Conservation (phyloP, 129 eudicot species). For the Flaveria linearis region DNA sequence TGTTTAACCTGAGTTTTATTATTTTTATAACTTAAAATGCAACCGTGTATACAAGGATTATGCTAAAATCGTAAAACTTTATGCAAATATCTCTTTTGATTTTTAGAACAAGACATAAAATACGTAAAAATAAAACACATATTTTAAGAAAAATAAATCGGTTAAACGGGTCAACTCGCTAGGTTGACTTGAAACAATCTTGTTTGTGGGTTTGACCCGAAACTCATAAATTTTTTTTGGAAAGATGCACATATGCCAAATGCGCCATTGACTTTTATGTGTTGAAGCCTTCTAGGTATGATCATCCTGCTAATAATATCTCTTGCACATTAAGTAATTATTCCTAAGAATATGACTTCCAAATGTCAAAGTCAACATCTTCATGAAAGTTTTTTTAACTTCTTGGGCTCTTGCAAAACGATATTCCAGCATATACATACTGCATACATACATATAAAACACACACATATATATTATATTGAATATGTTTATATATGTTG, state of each 20-base stretch:
- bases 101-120: no score
- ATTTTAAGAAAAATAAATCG: no score
- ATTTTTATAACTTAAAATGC: no score
- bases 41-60: no score
- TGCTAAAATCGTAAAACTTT: no score
- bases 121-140: no score
- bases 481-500: constrained; percentile 12
- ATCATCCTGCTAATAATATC: not conserved
- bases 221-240: not conserved
- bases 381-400: constrained; percentile 6
- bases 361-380: constrained; percentile 21
- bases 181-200: no score
- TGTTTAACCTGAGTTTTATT: no score
- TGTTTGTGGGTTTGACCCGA: no score
- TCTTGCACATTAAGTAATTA: constrained; percentile 6
- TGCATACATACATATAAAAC: not conserved
- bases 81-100: no score
- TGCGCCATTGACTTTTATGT: not conserved
- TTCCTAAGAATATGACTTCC: constrained; percentile 7
- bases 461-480: not conserved
- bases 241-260: not conserved
- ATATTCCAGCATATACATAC: not conserved
- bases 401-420: constrained; percentile 21
- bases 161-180: no score
- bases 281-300: not conserved